phyloP scores from a whole-genome alignment of 1,284 basidiomycete species.

The Sporisorium sorghi region DNA sequence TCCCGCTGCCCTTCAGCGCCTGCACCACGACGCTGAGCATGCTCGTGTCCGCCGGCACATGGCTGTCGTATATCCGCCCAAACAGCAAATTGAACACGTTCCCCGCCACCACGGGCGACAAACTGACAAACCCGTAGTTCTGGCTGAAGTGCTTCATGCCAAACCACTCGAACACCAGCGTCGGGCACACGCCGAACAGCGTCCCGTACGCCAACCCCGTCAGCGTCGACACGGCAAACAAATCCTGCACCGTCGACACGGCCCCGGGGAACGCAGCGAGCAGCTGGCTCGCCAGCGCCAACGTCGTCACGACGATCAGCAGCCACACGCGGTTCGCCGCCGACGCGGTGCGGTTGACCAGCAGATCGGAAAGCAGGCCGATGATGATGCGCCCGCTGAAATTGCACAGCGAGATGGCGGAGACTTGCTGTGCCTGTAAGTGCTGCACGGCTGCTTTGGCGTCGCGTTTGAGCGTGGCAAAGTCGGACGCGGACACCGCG shows the following conservation, averaged over 20 bases:
- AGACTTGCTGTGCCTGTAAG: conserved; percentile 81
- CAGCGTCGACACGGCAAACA: conserved; percentile 82
- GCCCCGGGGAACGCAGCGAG: conserved; percentile 61
- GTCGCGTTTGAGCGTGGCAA: conserved; percentile 70
- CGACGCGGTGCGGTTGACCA: conserved; percentile 47
- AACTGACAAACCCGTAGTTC: conserved; percentile 84
- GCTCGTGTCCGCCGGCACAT: conserved; percentile 27
- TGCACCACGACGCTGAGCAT: not conserved
- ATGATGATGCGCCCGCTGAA: conserved; percentile 83
- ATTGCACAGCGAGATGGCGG: conserved; percentile 84
- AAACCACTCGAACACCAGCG: conserved; percentile 86
- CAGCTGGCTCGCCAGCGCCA: conserved; percentile 59
- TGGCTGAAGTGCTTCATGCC: conserved; percentile 84
- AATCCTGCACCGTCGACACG: conserved; percentile 75
- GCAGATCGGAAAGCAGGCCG: conserved; percentile 79
- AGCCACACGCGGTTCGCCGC: conserved; percentile 57
- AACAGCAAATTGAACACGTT: conserved; percentile 87
- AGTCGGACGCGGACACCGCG: not conserved
- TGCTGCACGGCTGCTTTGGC: conserved; percentile 77
- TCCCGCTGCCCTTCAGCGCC: not conserved
- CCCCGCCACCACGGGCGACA: conserved; percentile 82
- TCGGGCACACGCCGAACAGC: conserved; percentile 81
- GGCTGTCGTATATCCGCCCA: conserved; percentile 72
- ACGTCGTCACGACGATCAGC: conserved; percentile 57
- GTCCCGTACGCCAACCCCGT: conserved; percentile 82